phyloP scores from a whole-genome alignment of 768 basidiomycete genomes.

The Psilocybe sp. region DNA sequence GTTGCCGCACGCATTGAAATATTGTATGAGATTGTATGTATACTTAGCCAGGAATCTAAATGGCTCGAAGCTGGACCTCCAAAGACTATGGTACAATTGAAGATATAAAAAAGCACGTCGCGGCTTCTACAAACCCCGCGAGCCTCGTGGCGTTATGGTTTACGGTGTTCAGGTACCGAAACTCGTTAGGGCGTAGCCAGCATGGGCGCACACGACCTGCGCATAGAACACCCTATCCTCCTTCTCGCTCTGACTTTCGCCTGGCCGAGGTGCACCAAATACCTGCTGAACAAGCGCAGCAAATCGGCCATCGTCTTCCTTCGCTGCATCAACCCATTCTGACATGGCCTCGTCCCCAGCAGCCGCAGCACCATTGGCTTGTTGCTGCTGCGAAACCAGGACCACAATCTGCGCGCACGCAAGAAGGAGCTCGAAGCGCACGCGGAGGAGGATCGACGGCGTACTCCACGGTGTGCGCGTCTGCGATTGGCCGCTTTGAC shows the following conservation, averaged over 20 bases:
- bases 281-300: neutral
- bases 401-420: slow-evolving; percentile 10
- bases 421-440: slow-evolving; percentile 16
- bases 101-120: too few relatives aligned
- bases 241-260: neutral
- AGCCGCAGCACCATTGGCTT: neutral
- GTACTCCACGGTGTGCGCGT: slow-evolving; percentile 11
- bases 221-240: slow-evolving; percentile 3
- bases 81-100: too few relatives aligned
- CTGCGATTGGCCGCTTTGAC: neutral
- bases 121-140: too few relatives aligned
- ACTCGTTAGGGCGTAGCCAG: neutral
- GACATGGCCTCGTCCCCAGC: neutral
- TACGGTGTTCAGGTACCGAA: too few relatives aligned
- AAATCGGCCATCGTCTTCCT: slow-evolving; percentile 4
- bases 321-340: neutral
- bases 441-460: slow-evolving; percentile 9
- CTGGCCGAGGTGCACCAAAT: neutral
- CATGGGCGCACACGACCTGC: slow-evolving; percentile 1
- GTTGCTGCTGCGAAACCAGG: neutral
- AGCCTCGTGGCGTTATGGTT: too few relatives aligned
- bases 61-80: too few relatives aligned
- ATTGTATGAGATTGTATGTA: too few relatives aligned
- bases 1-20: too few relatives aligned
- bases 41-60: too few relatives aligned